Base-by-base conservation (phyloP, 2,329 filamentous ascomycete genomes). In the Coniochaeta pulveracea region DNA sequence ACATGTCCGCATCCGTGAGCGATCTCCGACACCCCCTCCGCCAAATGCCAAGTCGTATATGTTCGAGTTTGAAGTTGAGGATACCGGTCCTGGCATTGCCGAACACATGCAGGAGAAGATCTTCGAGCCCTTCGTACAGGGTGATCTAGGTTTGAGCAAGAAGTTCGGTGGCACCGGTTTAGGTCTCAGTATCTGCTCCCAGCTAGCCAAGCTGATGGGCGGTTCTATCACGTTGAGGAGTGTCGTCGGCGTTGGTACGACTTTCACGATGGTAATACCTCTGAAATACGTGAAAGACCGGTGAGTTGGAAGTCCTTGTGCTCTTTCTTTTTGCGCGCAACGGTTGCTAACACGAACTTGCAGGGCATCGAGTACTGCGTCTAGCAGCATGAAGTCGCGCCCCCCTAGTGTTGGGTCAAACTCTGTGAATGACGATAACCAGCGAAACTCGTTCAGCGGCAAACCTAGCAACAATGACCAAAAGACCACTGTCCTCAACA, bases 91-190 rank as follows among this genome's bases (percentile, higher is more conserved):
- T 1, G 88, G 88, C 18, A 93, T 94, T 36, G 75, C 85, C 0
- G 71, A 77, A 6, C 62, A 80, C 41, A 72, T 93, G 54, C 85
- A 86, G 45, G 66, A 83, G 36, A 79, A 79, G 43, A 85, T 95
- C 8, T 95, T 95, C 50, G 88, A 94, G 52, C 88, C 88, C 1
- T 95, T 95, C 49, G 83, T 94, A 0, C 88, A 95, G 55, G 88
- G 83, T n/a, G 86, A 94, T 49, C 61, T 91, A 2, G 83, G 85
- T 1, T 60, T 95, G 11, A 93, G 82, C 60, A 93, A 85, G 54
- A 91, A 91, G 48, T 93, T 80, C 49, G 85, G 85, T 12, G 88
- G 88, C 11, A 94, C 88, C 1, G 88, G 88, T 4, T 62, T 94
- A 2, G 88, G 88, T 2, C 56, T 95, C 35, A 89, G 82, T 48